A percentile compares a stretch with the other conserved stretches of the same genome.
phyloP scores from a whole-genome alignment of 805 yeast species.

The Yamadazyma phyllophila region DNA sequence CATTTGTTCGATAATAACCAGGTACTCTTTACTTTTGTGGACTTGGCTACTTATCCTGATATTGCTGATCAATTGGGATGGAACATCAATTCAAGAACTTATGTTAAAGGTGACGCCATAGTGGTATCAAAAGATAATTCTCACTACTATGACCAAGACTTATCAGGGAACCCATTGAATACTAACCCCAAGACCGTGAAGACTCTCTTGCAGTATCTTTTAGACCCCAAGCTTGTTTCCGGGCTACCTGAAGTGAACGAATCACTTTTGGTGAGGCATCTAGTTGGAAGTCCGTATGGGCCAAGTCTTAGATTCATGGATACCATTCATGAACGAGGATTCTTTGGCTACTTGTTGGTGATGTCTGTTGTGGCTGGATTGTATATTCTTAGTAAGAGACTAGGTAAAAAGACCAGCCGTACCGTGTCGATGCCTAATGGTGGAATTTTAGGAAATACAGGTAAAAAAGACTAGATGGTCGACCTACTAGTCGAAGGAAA shows the following conservation, averaged over 20 bases:
- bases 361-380: slow-evolving; percentile 1
- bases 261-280: slow-evolving; percentile 20
- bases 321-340: slow-evolving; percentile 41
- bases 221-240: slow-evolving; percentile 29
- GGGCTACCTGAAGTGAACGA: neutral
- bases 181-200: slow-evolving; percentile 32
- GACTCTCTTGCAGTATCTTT: slow-evolving; percentile 36
- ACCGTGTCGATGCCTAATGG: neutral
- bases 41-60: slow-evolving; percentile 37
- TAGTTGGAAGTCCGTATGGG: slow-evolving; percentile 46
- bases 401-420: neutral
- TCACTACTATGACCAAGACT: slow-evolving; percentile 30
- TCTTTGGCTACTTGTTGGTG: slow-evolving; percentile 35
- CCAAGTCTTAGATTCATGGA: slow-evolving; percentile 41
- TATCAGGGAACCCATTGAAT: slow-evolving; percentile 35
- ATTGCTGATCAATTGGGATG: slow-evolving; percentile 33
- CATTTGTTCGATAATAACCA: slow-evolving; percentile 44
- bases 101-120: slow-evolving; percentile 54
- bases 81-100: slow-evolving; percentile 33
- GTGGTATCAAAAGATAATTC: slow-evolving; percentile 47
- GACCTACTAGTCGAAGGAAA: neutral
- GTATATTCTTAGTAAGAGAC: neutral
- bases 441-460: slow-evolving; percentile 23
- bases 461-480: slow-evolving; percentile 19
- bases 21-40: slow-evolving; percentile 49